Percentiles rank a stretch among this genome's conserved stretches.
Evolutionary conservation across 2,329 filamentous ascomycete species (phyloP).

Genomic region (Delphinella strobiligena): DNA sequence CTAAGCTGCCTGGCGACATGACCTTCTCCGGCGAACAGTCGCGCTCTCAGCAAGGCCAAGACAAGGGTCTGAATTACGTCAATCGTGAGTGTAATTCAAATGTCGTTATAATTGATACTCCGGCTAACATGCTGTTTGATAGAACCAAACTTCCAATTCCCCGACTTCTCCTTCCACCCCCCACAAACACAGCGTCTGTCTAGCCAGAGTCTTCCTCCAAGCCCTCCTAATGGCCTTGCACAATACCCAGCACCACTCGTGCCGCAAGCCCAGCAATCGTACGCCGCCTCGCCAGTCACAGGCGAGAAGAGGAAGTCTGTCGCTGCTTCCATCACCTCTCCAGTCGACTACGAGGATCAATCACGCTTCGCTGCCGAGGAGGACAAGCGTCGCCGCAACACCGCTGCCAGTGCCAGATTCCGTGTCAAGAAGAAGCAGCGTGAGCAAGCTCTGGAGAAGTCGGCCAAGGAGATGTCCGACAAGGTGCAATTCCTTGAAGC

Average conservation of each 20-base stretch:
- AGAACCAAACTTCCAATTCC: slow-evolving; percentile 31
- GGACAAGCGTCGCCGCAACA: slow-evolving; percentile 42
- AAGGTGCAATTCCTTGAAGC: slow-evolving; percentile 33
- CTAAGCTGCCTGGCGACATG: slow-evolving; percentile 3
- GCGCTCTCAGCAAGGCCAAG: slow-evolving; percentile 6
- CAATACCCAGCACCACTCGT: slow-evolving; percentile 12
- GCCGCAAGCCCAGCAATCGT: slow-evolving; percentile 9
- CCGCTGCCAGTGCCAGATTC: slow-evolving; percentile 40
- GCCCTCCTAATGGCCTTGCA: slow-evolving; percentile 15
- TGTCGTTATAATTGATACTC: not conserved
- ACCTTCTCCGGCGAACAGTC: slow-evolving; percentile 3
- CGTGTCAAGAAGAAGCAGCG: slow-evolving; percentile 45
- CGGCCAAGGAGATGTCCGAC: slow-evolving; percentile 38
- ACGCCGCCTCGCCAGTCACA: slow-evolving; percentile 10
- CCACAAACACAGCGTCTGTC: slow-evolving; percentile 12
- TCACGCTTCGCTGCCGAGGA: slow-evolving; percentile 37
- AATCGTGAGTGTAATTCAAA: slow-evolving; percentile 2
- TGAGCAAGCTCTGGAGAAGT: slow-evolving; percentile 39
- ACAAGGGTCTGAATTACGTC: slow-evolving; percentile 8
- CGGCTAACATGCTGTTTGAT: not conserved
- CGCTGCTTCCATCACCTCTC: slow-evolving; percentile 18
- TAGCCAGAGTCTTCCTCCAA: slow-evolving; percentile 15
- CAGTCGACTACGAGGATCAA: slow-evolving; percentile 30
- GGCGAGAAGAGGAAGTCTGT: slow-evolving; percentile 37
- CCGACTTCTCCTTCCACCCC: slow-evolving; percentile 29